phyloP scores from a whole-genome alignment of 2,329 filamentous ascomycete genomes.

The Verticillium nonalfalfae region DNA sequence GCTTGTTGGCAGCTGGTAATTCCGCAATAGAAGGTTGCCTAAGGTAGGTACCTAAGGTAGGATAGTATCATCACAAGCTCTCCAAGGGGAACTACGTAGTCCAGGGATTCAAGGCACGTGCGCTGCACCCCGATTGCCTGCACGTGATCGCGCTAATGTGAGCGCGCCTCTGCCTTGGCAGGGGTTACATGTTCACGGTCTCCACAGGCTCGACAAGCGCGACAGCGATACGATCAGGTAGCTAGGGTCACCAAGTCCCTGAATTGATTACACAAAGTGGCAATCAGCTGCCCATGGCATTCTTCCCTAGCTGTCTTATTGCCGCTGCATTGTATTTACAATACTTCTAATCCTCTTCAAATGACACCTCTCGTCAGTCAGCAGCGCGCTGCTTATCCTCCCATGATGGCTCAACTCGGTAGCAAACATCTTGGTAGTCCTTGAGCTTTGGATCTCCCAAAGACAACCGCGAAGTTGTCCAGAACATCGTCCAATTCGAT shows the following conservation, averaged over 20 bases:
- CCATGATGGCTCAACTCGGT: constrained; percentile 57
- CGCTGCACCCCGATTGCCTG: neutral
- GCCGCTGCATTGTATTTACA: no score
- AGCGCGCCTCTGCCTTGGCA: no score
- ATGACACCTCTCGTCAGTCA: neutral
- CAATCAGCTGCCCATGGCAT: neutral
- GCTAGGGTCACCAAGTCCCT: no score
- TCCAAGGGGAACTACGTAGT: neutral
- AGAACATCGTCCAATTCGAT: constrained; percentile 98
- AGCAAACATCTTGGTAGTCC: constrained; percentile 73
- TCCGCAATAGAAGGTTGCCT: neutral
- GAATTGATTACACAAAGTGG: no score
- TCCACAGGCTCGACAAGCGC: no score
- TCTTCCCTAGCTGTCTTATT: no score
- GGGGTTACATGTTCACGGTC: no score
- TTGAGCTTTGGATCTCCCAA: constrained; percentile 47
- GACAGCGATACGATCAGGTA: no score
- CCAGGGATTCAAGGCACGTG: neutral
- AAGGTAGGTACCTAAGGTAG: no score
- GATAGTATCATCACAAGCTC: neutral
- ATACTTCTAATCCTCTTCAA: neutral
- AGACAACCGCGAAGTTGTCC: constrained; percentile 70
- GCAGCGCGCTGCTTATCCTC: constrained; percentile 41
- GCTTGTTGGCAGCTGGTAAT: neutral
- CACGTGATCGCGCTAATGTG: neutral